These are phyloP conservation scores for Trichosporon coremiiforme DNA, from an alignment of 1,284 basidiomycete genomes.

Conservation along the genomic window DNA sequence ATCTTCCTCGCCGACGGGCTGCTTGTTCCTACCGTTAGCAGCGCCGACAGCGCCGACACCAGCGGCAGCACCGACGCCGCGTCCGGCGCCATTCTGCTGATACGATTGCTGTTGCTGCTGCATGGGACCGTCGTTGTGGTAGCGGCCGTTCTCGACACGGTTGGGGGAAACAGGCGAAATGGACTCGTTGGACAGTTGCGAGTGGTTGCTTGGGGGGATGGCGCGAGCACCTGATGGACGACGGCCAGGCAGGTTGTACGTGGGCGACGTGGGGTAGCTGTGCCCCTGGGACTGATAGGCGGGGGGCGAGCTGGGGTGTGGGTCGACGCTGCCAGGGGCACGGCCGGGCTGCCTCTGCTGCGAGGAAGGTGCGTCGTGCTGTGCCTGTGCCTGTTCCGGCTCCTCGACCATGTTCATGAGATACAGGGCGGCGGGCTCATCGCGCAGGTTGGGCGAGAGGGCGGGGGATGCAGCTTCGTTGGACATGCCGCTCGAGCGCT, in stretches of 20 bases:
- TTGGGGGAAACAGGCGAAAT: background rate
- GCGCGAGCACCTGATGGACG: conserved; percentile 25
- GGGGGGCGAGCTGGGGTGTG: background rate
- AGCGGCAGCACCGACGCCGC: background rate
- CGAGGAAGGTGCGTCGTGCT: conserved; percentile 10
- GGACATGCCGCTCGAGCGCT: conserved; percentile 21
- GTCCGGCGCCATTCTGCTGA: conserved; percentile 6
- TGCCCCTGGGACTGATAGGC: background rate
- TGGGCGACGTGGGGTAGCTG: background rate
- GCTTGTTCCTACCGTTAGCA: conserved; percentile 14
- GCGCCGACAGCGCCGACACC: conserved; percentile 6
- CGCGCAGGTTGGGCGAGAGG: conserved; percentile 30
- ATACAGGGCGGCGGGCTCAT: conserved; percentile 52
- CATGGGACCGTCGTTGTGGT: background rate
- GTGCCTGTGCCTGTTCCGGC: conserved; percentile 21
- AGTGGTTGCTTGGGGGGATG: conserved; percentile 14
- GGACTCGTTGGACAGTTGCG: conserved; percentile 14
- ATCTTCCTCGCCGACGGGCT: conserved; percentile 18
- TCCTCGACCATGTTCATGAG: conserved; percentile 55
- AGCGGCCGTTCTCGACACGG: conserved; percentile 14
- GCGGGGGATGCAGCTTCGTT: background rate
- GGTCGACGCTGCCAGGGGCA: conserved; percentile 10
- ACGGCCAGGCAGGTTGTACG: conserved; percentile 11
- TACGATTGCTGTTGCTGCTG: conserved; percentile 11
- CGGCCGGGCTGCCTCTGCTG: background rate